These are phyloP conservation scores for Ustilago curta DNA, from an alignment of 1,284 basidiomycete genomes.

Conservation along the genomic window DNA sequence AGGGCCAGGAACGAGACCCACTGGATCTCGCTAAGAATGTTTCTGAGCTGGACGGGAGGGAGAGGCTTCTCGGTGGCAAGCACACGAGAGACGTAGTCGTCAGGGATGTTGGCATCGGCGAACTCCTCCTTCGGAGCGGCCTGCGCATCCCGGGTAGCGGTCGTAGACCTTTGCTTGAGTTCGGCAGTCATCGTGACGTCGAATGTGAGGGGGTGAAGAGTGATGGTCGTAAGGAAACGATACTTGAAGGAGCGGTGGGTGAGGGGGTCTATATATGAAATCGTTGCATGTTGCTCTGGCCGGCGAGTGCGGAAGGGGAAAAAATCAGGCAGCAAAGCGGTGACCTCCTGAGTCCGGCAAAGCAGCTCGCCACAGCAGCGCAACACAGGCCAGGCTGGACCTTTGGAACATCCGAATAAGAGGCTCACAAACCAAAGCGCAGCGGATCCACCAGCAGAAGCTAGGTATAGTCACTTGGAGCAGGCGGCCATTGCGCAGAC, in stretches of 20 bases:
- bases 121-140: constrained; percentile 54
- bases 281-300: neutral
- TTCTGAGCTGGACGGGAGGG: constrained; percentile 62
- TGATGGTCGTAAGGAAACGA: neutral
- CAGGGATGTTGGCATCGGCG: constrained; percentile 62
- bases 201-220: neutral
- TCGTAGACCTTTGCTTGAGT: constrained; percentile 47
- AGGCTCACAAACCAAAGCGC: too few species aligned
- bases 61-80: constrained; percentile 59
- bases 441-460: too few species aligned
- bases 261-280: constrained; percentile 18
- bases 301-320: too few species aligned
- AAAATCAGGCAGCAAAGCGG: too few species aligned
- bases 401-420: too few species aligned
- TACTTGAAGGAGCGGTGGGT: neutral
- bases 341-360: too few species aligned
- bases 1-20: constrained; percentile 67
- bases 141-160: constrained; percentile 42
- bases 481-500: too few species aligned
- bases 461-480: too few species aligned
- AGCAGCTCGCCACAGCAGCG: too few species aligned
- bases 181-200: constrained; percentile 42
- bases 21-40: constrained; percentile 66
- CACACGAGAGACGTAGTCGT: constrained; percentile 63
- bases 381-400: too few species aligned